Conservation (phyloP, 1,139 yeast genomes). For the Saccharomyces hybrid region DNA sequence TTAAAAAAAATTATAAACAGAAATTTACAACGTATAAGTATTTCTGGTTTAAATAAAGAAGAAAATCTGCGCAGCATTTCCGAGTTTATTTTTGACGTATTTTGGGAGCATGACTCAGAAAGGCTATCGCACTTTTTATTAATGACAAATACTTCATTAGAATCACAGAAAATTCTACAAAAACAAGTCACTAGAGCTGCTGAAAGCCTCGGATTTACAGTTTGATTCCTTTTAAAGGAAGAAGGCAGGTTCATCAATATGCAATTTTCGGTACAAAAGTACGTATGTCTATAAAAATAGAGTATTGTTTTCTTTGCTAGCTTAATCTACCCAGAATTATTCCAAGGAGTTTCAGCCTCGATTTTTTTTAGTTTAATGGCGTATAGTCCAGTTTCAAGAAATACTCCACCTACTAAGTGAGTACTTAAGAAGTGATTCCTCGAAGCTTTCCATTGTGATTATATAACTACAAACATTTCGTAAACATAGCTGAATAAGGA, state of each 20-base stretch:
- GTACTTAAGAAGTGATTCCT: not conserved
- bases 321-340: not conserved
- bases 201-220: constrained; percentile 28
- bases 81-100: constrained; percentile 29
- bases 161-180: constrained; percentile 20
- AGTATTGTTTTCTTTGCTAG: not conserved
- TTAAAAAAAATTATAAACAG: constrained; percentile 25
- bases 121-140: constrained; percentile 20
- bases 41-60: constrained; percentile 30
- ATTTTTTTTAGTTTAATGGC: not conserved
- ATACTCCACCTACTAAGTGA: not conserved
- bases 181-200: constrained; percentile 26
- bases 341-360: not conserved
- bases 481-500: not conserved
- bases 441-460: not conserved
- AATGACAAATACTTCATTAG: constrained; percentile 18
- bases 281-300: not conserved
- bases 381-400: not conserved
- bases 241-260: not conserved
- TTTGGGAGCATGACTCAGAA: constrained; percentile 27
- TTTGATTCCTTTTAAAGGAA: not conserved
- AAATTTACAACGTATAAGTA: constrained; percentile 27
- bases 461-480: not conserved
- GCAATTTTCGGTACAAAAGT: not conserved
- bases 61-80: constrained; percentile 26